Base-by-base conservation (phyloP, 345 rosid species). In the Excoecaria agallocha region DNA sequence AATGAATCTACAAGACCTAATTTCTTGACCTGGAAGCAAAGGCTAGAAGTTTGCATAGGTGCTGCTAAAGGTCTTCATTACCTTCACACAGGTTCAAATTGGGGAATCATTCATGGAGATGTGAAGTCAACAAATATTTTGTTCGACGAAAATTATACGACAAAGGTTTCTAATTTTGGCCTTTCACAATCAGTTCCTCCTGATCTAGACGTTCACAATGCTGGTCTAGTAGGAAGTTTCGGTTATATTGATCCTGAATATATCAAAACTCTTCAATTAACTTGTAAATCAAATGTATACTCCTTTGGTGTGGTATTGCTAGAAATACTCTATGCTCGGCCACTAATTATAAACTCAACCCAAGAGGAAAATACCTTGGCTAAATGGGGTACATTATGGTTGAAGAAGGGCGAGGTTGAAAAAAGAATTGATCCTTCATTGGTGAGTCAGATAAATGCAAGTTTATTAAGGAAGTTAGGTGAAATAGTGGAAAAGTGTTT, bases 11-110 rank as follows among this genome's bases (percentile, higher is more conserved):
- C 24, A 17, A 2, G 1, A 39, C 45, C 12, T 1, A 3, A 37
- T 38, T 41, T 4, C 8, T 39, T 63, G 24, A 63, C 67, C 17
- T 39, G 67, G 67, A 63, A 63, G 25, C 67, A 63, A 38, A 63
- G 48, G 67, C 67, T 63, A 16, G 67, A 63, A 61, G 17, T 63
- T 2, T 63, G 67, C 67, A 37, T 63, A 63, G 67, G 67, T 63
- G 48, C 67, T 38, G 48, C 67, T 15, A 39, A 38, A 17, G 67
- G 67, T 63, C 67, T 63, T 38, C 67, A 63, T 63, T 63, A 63
- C 24, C 67, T 63, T 17, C 67, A 63, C 19, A 63, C 48, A 16
- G 24, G 49, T 39, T 63, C 67, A 2, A 48, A 63, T 2, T 39
- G 49, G 67, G 66, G 48, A 63, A 63, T 63, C 48, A 63, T 63